phyloP scores from a whole-genome alignment of 805 yeast species.

The Wickerhamiella dianesei region DNA sequence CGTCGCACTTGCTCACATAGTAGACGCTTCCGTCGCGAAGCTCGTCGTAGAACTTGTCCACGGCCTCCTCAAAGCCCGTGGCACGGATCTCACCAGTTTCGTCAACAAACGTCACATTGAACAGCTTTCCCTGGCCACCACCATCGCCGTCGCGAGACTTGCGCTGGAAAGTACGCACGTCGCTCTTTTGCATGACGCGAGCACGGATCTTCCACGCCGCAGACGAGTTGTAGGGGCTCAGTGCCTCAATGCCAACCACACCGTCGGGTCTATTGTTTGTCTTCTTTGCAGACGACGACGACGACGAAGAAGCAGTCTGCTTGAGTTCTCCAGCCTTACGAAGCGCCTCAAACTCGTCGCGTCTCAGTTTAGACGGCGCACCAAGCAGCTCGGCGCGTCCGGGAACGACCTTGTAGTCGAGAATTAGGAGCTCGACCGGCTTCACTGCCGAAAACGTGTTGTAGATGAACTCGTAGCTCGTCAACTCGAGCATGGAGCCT shows the following conservation, averaged over 20 bases:
- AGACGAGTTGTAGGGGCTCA: constrained; percentile 64
- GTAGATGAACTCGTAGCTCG: background rate
- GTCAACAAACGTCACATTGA: constrained; percentile 77
- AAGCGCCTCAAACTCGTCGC: background rate
- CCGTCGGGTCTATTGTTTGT: background rate
- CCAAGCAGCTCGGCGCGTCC: background rate
- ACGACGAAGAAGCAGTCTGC: too few species aligned
- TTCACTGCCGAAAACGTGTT: background rate
- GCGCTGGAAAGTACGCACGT: constrained; percentile 69
- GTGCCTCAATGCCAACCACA: constrained; percentile 11
- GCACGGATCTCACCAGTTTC: constrained; percentile 95
- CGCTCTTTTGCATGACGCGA: constrained; percentile 77
- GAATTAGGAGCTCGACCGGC: background rate
- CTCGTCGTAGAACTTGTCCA: constrained; percentile 60
- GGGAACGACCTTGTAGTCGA: background rate
- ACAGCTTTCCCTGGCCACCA: constrained; percentile 79
- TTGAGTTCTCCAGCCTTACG: background rate
- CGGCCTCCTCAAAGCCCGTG: constrained; percentile 81
- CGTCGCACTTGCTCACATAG: constrained; percentile 69
- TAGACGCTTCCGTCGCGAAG: constrained; percentile 84
- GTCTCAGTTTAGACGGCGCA: background rate
- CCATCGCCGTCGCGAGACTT: constrained; percentile 32
- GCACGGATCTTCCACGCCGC: constrained; percentile 80
- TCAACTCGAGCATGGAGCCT: background rate
- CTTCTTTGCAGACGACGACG: background rate